Evolutionary conservation across 1,284 basidiomycete genomes (phyloP).

Genomic region (Ceratobasidium sp.): DNA sequence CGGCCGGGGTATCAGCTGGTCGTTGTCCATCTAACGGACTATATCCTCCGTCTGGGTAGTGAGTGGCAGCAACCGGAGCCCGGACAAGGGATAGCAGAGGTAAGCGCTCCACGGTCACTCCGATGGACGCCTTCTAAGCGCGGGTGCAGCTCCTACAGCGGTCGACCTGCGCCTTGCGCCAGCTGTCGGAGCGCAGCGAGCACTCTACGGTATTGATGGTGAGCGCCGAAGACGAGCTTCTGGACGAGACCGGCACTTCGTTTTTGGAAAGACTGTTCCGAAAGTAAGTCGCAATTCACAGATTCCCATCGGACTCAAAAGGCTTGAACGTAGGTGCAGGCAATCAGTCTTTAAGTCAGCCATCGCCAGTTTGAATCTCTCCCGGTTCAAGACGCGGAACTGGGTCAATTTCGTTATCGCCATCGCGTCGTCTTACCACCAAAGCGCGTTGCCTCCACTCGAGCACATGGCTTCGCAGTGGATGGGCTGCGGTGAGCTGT

Average conservation of each 20-base stretch:
- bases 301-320: not conserved
- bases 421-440: no score
- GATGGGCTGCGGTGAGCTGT: not conserved
- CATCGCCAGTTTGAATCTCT: not conserved
- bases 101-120: not conserved
- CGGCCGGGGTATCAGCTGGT: not conserved
- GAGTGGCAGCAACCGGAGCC: not conserved
- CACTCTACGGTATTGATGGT: not conserved
- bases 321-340: not conserved
- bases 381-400: not conserved
- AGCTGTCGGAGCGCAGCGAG: not conserved
- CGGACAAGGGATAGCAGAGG: not conserved
- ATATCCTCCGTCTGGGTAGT: not conserved
- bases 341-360: not conserved
- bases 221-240: slow-evolving; percentile 17
- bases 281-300: not conserved
- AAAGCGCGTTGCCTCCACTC: no score
- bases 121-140: no score
- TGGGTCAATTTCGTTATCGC: not conserved
- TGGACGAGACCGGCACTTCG: not conserved
- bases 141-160: no score
- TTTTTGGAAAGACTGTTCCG: not conserved
- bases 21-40: not conserved
- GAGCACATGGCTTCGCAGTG: not conserved
- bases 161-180: not conserved